These are phyloP conservation scores for Sporothrix schenckii DNA, from an alignment of 2,329 filamentous ascomycete genomes.

Conservation along the genomic window DNA sequence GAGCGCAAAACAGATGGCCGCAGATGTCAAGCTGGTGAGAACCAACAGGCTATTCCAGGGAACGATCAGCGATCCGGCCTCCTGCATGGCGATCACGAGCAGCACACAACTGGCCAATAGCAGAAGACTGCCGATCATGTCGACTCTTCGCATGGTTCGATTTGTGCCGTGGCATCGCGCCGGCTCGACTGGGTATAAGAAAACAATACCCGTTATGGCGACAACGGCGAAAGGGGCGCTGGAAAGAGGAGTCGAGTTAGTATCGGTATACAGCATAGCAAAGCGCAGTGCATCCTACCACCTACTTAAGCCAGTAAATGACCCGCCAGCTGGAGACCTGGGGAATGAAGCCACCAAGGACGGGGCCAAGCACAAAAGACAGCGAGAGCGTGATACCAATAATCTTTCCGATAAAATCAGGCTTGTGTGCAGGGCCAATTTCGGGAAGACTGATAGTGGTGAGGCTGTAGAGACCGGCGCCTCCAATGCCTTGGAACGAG, in stretches of 20 bases:
- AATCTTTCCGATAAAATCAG: constrained; percentile 58
- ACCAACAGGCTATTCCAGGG: constrained; percentile 58
- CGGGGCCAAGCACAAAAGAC: constrained; percentile 61
- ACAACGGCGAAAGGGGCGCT: constrained; percentile 37
- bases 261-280: background rate
- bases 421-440: constrained; percentile 56
- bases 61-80: constrained; percentile 57
- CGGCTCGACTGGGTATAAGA: constrained; percentile 39
- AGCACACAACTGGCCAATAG: constrained; percentile 57
- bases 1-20: constrained; percentile 51
- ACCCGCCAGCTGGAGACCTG: constrained; percentile 60
- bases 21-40: constrained; percentile 52
- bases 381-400: constrained; percentile 60
- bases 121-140: constrained; percentile 43
- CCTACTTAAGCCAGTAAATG: constrained; percentile 65
- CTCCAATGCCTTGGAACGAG: constrained; percentile 63
- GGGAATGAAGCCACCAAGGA: constrained; percentile 60
- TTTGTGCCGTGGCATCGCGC: constrained; percentile 21
- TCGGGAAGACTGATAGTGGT: constrained; percentile 61
- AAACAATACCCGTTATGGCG: constrained; percentile 52
- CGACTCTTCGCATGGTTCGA: constrained; percentile 33
- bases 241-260: background rate
- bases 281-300: constrained; percentile 48
- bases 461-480: constrained; percentile 63
- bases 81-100: constrained; percentile 59